Conservation (phyloP, 1,284 basidiomycete species). For the Schizopora paradoxa region DNA sequence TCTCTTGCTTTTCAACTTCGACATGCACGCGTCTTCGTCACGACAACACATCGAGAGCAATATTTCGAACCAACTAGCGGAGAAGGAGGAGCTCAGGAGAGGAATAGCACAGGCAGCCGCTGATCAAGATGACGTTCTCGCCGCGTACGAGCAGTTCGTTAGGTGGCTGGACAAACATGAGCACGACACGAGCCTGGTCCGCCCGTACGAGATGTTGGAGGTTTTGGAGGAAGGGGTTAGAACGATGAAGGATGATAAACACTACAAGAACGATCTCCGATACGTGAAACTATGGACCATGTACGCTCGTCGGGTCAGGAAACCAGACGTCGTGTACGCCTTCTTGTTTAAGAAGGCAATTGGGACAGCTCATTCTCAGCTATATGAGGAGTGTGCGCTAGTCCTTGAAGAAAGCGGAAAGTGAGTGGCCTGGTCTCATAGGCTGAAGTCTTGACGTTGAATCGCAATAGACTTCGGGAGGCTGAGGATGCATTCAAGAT, state of each 20-base stretch:
- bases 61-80: background rate
- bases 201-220: conserved; percentile 61
- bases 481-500: conserved; percentile 82
- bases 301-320: conserved; percentile 67
- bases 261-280: conserved; percentile 82
- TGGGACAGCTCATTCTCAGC: conserved; percentile 68
- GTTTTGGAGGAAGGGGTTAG: conserved; percentile 69
- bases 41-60: background rate
- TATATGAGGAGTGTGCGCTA: conserved; percentile 86
- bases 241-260: conserved; percentile 72
- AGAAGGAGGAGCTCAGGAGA: background rate
- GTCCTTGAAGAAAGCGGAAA: conserved; percentile 67
- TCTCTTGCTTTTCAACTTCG: too few relatives aligned
- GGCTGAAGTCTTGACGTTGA: conserved; percentile 7
- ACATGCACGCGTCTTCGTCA: too few relatives aligned
- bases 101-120: conserved; percentile 2
- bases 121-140: conserved; percentile 69
- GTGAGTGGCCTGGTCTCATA: conserved; percentile 43
- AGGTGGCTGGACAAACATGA: conserved; percentile 52
- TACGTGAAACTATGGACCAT: conserved; percentile 88
- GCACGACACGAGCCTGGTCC: conserved; percentile 41
- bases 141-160: conserved; percentile 58
- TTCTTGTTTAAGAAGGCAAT: conserved; percentile 76
- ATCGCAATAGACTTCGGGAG: conserved; percentile 51
- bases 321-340: conserved; percentile 55